These are phyloP conservation scores for Perkinsus marinus DNA, from an alignment of 169 alveolate species.

Conservation along the genomic window DNA sequence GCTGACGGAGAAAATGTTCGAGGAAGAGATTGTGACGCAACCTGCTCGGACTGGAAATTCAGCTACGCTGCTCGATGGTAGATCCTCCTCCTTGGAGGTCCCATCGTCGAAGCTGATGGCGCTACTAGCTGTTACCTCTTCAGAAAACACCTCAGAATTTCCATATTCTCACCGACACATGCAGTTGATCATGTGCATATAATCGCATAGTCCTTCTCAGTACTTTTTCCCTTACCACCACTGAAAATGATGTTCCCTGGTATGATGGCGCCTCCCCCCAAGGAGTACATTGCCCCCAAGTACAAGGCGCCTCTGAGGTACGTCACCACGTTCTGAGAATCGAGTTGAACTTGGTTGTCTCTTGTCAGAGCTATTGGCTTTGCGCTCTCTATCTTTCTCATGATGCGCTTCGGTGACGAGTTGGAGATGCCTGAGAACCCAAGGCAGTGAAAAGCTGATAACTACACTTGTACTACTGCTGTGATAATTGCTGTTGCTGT, in stretches of 20 bases:
- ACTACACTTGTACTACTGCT: no score
- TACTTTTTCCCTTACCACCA: neutral
- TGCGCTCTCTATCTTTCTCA: neutral
- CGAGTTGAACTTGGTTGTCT: neutral
- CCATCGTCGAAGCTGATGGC: neutral
- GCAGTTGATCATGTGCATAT: no score
- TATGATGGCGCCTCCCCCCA: neutral
- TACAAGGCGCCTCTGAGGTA: neutral
- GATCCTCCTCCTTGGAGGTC: neutral
- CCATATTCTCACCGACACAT: no score
- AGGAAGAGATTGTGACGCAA: neutral
- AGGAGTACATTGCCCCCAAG: neutral
- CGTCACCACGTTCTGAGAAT: neutral
- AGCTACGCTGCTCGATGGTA: neutral
- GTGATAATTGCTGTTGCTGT: no score
- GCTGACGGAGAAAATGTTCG: neutral
- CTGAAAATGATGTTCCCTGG: neutral
- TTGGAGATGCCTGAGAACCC: neutral
- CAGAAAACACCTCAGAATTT: no score
- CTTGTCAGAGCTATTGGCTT: neutral
- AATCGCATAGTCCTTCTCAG: no score
- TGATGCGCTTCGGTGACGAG: neutral
- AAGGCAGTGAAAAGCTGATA: neutral
- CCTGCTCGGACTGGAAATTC: neutral
- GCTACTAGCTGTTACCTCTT: neutral